Percentiles rank a stretch among this genome's conserved stretches.
phyloP scores from a whole-genome alignment of 805 yeast species.

The Sporopachydermia quercuum region DNA sequence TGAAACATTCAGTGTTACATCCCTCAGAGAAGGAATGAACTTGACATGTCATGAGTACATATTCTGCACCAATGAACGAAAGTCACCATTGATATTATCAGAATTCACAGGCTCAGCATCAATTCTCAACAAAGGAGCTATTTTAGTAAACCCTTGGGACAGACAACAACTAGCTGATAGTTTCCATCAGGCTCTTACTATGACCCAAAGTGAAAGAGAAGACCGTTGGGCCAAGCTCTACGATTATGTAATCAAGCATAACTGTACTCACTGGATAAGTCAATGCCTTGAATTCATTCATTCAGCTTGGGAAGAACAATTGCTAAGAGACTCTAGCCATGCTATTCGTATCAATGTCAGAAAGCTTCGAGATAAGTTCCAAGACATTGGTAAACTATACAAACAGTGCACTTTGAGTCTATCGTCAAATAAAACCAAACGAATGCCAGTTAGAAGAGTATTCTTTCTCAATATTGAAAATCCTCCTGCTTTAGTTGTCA shows the following conservation, averaged over 20 bases:
- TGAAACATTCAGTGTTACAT: conserved; percentile 73
- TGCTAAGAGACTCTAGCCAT: conserved; percentile 21
- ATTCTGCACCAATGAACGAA: conserved; percentile 51
- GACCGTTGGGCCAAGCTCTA: conserved; percentile 48
- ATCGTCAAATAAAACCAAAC: conserved; percentile 14
- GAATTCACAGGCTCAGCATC: conserved; percentile 94
- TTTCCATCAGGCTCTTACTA: conserved; percentile 48
- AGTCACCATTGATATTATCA: conserved; percentile 73
- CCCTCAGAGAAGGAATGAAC: conserved; percentile 94
- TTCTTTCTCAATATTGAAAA: conserved; percentile 38
- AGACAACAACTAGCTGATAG: conserved; percentile 45
- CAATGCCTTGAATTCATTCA: conserved; percentile 39
- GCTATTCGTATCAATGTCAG: conserved; percentile 18
- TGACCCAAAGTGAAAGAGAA: conserved; percentile 43
- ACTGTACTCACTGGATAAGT: conserved; percentile 62
- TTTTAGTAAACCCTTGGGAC: conserved; percentile 88
- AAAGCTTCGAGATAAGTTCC: conserved; percentile 21
- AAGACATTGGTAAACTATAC: conserved; percentile 10
- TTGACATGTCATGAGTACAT: conserved; percentile 91
- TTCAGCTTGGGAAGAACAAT: conserved; percentile 35
- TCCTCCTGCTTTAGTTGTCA: conserved; percentile 18
- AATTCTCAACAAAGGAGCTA: conserved; percentile 53
- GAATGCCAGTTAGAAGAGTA: conserved; percentile 27
- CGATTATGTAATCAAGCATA: conserved; percentile 45
- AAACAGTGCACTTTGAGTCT: conserved; percentile 19